phyloP scores from a whole-genome alignment of 345 rosid genomes.

The Hibiscus tridactylites region DNA sequence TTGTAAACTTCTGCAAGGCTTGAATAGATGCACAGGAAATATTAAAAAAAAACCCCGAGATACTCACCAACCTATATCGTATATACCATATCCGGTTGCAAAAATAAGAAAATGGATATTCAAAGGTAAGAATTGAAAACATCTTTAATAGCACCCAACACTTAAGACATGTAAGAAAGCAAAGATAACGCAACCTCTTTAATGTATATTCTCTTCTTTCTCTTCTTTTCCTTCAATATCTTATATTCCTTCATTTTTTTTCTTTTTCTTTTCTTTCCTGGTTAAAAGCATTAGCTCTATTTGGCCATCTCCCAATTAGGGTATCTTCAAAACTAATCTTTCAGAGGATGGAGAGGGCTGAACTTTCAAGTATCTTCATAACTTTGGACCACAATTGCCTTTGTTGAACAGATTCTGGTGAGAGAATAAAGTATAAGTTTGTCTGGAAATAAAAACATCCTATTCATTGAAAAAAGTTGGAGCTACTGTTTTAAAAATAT shows the following conservation, averaged over 20 bases:
- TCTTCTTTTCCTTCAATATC: background rate
- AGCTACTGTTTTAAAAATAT: background rate
- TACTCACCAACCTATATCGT: background rate
- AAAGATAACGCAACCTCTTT: background rate
- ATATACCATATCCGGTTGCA: background rate
- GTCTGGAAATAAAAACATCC: slow-evolving; percentile 5
- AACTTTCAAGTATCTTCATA: background rate
- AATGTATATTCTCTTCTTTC: background rate
- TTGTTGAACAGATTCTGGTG: slow-evolving; percentile 8
- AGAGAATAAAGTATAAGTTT: slow-evolving; percentile 4
- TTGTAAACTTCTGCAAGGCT: too few species aligned
- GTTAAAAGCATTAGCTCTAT: background rate
- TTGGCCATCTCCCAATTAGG: background rate
- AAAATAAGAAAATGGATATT: slow-evolving; percentile 2
- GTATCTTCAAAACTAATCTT: slow-evolving; percentile 4
- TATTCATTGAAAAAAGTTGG: background rate
- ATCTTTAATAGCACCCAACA: background rate
- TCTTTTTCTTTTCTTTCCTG: background rate
- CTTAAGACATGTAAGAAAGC: background rate
- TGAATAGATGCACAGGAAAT: too few species aligned
- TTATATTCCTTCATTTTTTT: background rate
- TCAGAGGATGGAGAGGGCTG: background rate
- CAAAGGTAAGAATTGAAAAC: background rate
- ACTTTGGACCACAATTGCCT: slow-evolving; percentile 13
- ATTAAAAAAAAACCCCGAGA: background rate